Evolutionary conservation across 805 yeast species (phyloP), one percentile per base, ranked within the genome.

Genomic region (Schwanniomyces vanrijiae): DNA sequence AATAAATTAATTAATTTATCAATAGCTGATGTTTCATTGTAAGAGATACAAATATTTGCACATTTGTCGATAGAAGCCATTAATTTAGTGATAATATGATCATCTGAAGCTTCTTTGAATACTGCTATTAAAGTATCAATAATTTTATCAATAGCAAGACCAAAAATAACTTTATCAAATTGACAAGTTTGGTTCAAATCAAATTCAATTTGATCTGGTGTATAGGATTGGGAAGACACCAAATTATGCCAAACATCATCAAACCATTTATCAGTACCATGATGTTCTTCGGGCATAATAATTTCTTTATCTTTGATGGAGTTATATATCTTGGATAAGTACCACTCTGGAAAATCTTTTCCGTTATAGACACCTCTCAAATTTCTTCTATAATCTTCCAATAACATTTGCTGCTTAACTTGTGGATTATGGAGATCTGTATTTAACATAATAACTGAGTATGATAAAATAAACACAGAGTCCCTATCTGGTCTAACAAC

Each of bases 231-330:
- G 49, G 75, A 80, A 1, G 80, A 75, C 37, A 88, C 78, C 50
- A 87, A 63, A 48, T 85, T 83, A 54, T 84, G 84, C 96, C 96
- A 88, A 25, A 71, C 75, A 59, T 88, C 92, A 60, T 91, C 97
- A 65, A 91, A 92, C 84, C 96, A 86, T 61, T 87, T 90, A 18
- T 90, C 88, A 9, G 90, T 88, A 13, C 92, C 94, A 61, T 90
- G 95, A 56, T 92, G 97, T 59, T 94, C 99, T 59, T 94, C 98
- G 0, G 99, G 98, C 91, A 95, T 88, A 42, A 94, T 89, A 52
- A 94, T 94, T 65, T 94, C 99, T 44, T 86, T 80, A 46, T 85
- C 88, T 50, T 82, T 78, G 46, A 94, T 91, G 1, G 96, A 86
- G 21, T 78, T 70, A 65, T 88, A 94, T 21, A 92, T 90, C 52